Evolutionary conservation across 2,329 filamentous ascomycete species (phyloP).

Genomic region (Apiospora rasikravindrae): DNA sequence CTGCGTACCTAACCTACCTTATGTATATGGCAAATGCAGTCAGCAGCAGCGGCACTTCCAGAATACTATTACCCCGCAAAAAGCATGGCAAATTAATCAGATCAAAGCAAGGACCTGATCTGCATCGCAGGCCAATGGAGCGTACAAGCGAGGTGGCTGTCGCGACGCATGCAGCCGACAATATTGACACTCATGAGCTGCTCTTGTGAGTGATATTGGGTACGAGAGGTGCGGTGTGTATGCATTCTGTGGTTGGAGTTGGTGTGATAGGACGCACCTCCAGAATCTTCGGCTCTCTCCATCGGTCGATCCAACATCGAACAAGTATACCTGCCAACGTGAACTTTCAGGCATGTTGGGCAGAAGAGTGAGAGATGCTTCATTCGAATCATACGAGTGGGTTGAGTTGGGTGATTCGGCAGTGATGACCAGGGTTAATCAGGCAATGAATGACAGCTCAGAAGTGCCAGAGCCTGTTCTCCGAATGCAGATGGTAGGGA

Average conservation of each 20-base stretch:
- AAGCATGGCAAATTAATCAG: conserved; percentile 6
- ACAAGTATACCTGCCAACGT: background rate
- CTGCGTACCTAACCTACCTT: background rate
- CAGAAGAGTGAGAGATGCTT: background rate
- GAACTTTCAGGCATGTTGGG: background rate
- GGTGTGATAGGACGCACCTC: background rate
- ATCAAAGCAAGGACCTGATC: conserved; percentile 13
- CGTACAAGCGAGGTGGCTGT: background rate
- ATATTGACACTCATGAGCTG: background rate
- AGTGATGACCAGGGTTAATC: background rate
- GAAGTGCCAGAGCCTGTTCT: background rate
- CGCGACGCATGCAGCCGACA: background rate
- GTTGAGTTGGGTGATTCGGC: background rate
- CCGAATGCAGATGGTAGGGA: no score
- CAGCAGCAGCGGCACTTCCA: background rate
- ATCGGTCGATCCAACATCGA: background rate
- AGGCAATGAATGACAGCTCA: background rate
- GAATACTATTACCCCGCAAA: conserved; percentile 7
- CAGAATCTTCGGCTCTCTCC: background rate
- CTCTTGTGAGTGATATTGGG: background rate
- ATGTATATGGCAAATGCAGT: background rate
- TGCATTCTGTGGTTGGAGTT: background rate
- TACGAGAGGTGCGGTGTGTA: background rate
- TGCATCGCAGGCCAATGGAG: background rate
- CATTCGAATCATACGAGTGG: background rate